Percentiles rank a stretch among this genome's conserved stretches.
Evolutionary conservation across 805 yeast genomes (phyloP).

Genomic region (Metschnikowia corniflorae): DNA sequence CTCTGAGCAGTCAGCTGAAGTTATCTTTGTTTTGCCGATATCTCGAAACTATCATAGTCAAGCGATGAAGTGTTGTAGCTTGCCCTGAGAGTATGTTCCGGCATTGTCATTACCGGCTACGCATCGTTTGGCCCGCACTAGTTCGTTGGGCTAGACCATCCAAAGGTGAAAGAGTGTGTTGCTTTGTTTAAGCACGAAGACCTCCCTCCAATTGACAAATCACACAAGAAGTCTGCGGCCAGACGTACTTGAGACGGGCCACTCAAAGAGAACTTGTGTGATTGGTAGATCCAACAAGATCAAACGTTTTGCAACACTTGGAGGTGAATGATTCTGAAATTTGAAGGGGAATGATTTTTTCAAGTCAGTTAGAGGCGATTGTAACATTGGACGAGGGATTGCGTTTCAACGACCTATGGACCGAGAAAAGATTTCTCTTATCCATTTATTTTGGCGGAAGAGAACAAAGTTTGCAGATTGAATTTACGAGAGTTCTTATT

Average conservation of each 20-base stretch:
- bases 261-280: slow-evolving; percentile 19
- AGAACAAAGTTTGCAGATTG: too few relatives aligned
- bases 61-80: too few relatives aligned
- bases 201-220: slow-evolving; percentile 14
- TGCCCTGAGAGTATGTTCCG: too few relatives aligned
- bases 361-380: slow-evolving; percentile 41
- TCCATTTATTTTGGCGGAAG: slow-evolving; percentile 5
- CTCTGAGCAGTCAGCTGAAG: too few relatives aligned
- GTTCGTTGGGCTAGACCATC: slow-evolving; percentile 20
- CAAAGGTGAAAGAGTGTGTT: slow-evolving; percentile 16
- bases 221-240: slow-evolving; percentile 16
- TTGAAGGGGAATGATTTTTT: too few relatives aligned
- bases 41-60: too few relatives aligned
- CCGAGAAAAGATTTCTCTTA: slow-evolving; percentile 20
- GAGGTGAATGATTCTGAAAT: slow-evolving; percentile 21
- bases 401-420: slow-evolving; percentile 78
- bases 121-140: slow-evolving; percentile 22
- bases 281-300: slow-evolving; percentile 21
- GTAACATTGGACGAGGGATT: slow-evolving; percentile 60
- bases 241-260: slow-evolving; percentile 22
- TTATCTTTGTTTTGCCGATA: too few relatives aligned
- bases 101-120: slow-evolving; percentile 21
- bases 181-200: slow-evolving; percentile 16
- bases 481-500: too few relatives aligned
- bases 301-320: slow-evolving; percentile 21